phyloP scores from a whole-genome alignment of 2,329 filamentous ascomycete species.

The Cladosporium sp. region DNA sequence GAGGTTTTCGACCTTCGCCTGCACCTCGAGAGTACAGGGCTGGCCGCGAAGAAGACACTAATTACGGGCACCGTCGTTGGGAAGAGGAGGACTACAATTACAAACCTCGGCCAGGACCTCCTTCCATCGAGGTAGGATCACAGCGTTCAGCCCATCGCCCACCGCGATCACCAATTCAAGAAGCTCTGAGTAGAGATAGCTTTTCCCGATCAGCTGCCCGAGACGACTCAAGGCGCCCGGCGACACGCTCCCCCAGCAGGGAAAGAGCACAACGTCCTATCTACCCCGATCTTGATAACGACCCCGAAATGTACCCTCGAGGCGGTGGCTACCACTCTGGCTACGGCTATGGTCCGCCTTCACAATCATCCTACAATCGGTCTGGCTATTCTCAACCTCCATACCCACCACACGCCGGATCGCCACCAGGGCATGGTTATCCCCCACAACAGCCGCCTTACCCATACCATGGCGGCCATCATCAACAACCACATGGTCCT shows the following conservation, averaged over 20 bases:
- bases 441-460: constrained; percentile 54
- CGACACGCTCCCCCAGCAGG: constrained; percentile 20
- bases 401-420: constrained; percentile 30
- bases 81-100: constrained; percentile 12
- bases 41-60: constrained; percentile 9
- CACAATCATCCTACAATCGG: constrained; percentile 55
- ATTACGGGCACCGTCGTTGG: not conserved
- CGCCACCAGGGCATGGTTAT: constrained; percentile 49
- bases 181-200: constrained; percentile 2
- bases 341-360: constrained; percentile 41
- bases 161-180: not conserved
- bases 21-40: constrained; percentile 2
- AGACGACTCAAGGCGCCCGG: constrained; percentile 1
- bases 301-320: constrained; percentile 29
- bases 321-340: constrained; percentile 25
- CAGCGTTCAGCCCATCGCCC: not conserved
- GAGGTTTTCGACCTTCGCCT: constrained; percentile 11
- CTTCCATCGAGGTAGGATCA: not conserved
- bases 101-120: constrained; percentile 13
- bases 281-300: not conserved
- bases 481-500: constrained; percentile 5
- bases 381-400: constrained; percentile 49
- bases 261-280: constrained; percentile 16
- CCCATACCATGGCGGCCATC: constrained; percentile 50
- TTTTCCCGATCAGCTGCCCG: not conserved